Conservation (phyloP, 371 early-diverging fungal genomes). For the Syncephalastrum contaminatum region DNA sequence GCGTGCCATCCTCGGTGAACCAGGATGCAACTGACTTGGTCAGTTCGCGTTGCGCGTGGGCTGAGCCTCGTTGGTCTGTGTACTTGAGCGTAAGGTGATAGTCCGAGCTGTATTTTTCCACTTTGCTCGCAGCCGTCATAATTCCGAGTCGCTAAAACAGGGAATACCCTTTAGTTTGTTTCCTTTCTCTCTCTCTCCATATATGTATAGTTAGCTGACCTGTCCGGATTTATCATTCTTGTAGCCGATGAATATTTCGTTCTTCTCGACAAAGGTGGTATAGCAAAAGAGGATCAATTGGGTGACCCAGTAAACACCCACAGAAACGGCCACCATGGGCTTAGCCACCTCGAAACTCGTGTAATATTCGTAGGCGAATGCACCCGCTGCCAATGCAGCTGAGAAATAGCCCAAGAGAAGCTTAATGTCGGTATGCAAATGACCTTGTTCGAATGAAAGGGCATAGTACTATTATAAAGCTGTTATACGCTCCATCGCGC, state of each 20-base stretch:
- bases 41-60: constrained; percentile 3
- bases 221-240: constrained; percentile 24
- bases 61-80: constrained; percentile 13
- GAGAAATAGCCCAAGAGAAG: constrained; percentile 41
- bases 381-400: constrained; percentile 35
- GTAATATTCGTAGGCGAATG: constrained; percentile 40
- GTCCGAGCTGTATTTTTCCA: constrained; percentile 24
- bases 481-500: background rate
- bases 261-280: constrained; percentile 28
- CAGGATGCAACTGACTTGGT: constrained; percentile 29
- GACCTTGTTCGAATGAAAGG: constrained; percentile 17
- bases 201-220: constrained; percentile 16
- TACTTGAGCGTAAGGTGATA: constrained; percentile 25
- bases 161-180: background rate
- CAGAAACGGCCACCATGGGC: constrained; percentile 24
- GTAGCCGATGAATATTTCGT: constrained; percentile 37
- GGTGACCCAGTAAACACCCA: constrained; percentile 34
- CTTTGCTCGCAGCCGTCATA: constrained; percentile 21
- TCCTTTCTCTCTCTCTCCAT: background rate
- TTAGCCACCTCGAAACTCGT: constrained; percentile 34
- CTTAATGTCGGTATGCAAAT: constrained; percentile 41
- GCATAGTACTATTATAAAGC: too few species aligned
- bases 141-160: constrained; percentile 15
- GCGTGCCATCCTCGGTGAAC: constrained; percentile 33
- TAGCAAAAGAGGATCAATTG: constrained; percentile 26